Evolutionary conservation across 805 yeast species (phyloP).

Genomic region (Saccharomycopsis babjevae): DNA sequence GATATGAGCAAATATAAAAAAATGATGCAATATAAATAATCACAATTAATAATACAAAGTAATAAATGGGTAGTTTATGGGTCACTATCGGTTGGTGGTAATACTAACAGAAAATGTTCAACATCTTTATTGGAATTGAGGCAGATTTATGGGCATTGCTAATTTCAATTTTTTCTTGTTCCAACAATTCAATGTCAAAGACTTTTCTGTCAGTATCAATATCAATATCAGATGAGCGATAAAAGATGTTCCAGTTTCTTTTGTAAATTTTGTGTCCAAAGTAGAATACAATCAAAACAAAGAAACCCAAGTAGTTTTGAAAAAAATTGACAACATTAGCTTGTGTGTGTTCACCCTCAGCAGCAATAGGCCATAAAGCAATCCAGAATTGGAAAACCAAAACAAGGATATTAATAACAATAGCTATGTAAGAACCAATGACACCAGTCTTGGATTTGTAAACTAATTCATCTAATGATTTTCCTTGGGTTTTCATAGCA

Average conservation of each 20-base stretch:
- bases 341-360: slow-evolving; percentile 26
- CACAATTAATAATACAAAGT: neutral
- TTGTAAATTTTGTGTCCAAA: slow-evolving; percentile 38
- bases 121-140: slow-evolving; percentile 6
- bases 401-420: slow-evolving; percentile 38
- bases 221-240: slow-evolving; percentile 33
- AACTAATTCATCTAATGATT: slow-evolving; percentile 41
- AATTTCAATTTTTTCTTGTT: slow-evolving; percentile 38
- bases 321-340: slow-evolving; percentile 34
- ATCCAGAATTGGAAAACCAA: slow-evolving; percentile 57
- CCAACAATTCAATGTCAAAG: slow-evolving; percentile 24
- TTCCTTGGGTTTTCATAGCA: slow-evolving; percentile 47
- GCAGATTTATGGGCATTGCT: slow-evolving; percentile 28
- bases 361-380: slow-evolving; percentile 49
- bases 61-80: neutral
- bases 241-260: slow-evolving; percentile 27
- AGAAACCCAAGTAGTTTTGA: slow-evolving; percentile 40
- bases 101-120: slow-evolving; percentile 13
- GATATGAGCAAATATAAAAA: neutral
- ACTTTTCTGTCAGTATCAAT: slow-evolving; percentile 37
- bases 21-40: neutral
- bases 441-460: slow-evolving; percentile 43
- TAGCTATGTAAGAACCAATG: slow-evolving; percentile 45
- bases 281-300: slow-evolving; percentile 36
- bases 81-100: neutral